Base-by-base conservation (phyloP, 352 stramenopile species). In the Globisporangium rhizosaccharum region DNA sequence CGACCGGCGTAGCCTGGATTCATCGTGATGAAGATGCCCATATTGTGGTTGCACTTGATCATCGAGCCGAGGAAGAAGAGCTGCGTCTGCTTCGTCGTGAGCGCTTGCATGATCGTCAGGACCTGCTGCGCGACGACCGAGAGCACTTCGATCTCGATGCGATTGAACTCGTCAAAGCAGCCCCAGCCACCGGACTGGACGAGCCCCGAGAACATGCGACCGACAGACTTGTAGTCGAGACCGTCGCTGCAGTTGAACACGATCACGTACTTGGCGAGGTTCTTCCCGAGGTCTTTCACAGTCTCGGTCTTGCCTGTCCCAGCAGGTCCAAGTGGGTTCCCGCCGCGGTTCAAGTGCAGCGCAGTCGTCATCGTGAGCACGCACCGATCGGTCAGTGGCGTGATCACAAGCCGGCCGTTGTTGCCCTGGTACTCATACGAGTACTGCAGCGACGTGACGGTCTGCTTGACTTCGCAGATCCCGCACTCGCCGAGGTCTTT, bases 81-180 rank as follows among this genome's bases (percentile, higher is more conserved):
- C 20, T 85, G 73, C 0, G 70, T 72, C 57, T 90, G 76, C 49
- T 90, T 87, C 49, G 79, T 68, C 36, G 82, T 87, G 6, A 96
- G 71, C 20, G 88, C 88, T 56, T 96, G 83, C 77, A 95, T 90
- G 62, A 97, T 96, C 7, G 85, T 95, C 41, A 96, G 57, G 44
- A 97, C 86, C 54, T 97, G 88, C 51, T 96, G 92, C 20, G 92
- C 92, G 3, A 98, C 90, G 25, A 98, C 92, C 8, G 90, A 97
- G 5, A 98, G 65, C 49, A 98, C 92, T 61, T 98, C 92, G 36
- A 98, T 97, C 64, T 98, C 93, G 55, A 98, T 98, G n/a, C 92
- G 88, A 59, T 98, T 98, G 65, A 98, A 98, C 63, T 98, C 92
- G 70, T 98, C 92, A 49, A 98, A 98, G 61, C 92, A 98, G 7